These are phyloP conservation scores for Sarcodon aspratus DNA, from an alignment of 768 basidiomycete genomes.

Conservation along the genomic window DNA sequence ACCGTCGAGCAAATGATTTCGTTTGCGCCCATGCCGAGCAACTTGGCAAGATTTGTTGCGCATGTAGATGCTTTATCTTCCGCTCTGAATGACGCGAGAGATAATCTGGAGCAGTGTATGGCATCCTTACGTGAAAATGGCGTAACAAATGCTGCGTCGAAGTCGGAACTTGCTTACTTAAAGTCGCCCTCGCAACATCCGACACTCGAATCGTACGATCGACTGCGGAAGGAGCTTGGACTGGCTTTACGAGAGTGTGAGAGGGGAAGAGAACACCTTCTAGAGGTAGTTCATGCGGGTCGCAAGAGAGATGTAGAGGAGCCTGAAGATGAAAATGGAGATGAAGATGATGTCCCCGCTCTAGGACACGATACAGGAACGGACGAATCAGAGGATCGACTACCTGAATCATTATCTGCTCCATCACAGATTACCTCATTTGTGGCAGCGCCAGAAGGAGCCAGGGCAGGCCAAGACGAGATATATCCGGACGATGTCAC, in stretches of 20 bases:
- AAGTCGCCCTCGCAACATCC: conserved; percentile 16
- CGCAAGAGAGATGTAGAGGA: conserved; percentile 15
- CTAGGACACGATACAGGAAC: conserved; percentile 36
- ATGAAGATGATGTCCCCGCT: conserved; percentile 39
- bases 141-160: not conserved
- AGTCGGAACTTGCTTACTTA: not conserved
- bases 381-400: conserved; percentile 42
- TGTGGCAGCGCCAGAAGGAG: conserved; percentile 3
- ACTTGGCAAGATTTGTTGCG: conserved; percentile 55
- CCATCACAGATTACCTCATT: conserved; percentile 13
- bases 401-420: conserved; percentile 19
- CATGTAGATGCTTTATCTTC: conserved; percentile 63
- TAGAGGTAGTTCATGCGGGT: conserved; percentile 43
- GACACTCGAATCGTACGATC: conserved; percentile 63
- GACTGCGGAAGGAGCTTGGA: conserved; percentile 66
- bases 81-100: conserved; percentile 62
- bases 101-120: conserved; percentile 55
- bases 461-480: conserved; percentile 17
- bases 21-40: conserved; percentile 68
- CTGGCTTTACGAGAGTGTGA: conserved; percentile 75
- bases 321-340: conserved; percentile 30
- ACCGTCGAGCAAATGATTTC: conserved; percentile 23
- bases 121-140: conserved; percentile 32
- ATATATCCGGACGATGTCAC: conserved; percentile 40
- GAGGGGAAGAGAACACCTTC: conserved; percentile 55